Conservation (phyloP, 306 rosid genomes). For the Dryas drummondii region DNA sequence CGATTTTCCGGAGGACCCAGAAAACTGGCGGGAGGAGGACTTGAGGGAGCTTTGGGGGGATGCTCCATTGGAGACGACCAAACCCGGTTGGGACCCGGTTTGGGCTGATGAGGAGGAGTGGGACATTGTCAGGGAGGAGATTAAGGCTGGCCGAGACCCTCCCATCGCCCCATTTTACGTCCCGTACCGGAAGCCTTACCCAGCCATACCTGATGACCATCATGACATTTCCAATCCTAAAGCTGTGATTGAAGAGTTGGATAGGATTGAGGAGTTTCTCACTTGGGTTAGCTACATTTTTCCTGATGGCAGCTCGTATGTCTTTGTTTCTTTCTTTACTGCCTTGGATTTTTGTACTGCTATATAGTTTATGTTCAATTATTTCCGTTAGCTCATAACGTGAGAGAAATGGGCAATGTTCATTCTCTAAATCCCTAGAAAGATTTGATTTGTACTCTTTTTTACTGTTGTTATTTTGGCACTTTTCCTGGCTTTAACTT, state of each 20-base stretch:
- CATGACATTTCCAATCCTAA: conserved; percentile 48
- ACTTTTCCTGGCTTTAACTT: background rate
- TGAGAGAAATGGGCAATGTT: background rate
- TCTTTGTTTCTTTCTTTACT: conserved; percentile 5
- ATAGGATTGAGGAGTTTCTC: conserved; percentile 94
- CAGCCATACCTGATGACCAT: conserved; percentile 59
- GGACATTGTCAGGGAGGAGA: conserved; percentile 43
- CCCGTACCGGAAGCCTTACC: conserved; percentile 63
- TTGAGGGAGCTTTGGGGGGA: conserved; percentile 74
- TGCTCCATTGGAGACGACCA: conserved; percentile 43
- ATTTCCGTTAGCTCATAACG: background rate
- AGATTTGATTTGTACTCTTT: background rate
- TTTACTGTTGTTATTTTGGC: background rate
- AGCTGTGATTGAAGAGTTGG: conserved; percentile 72
- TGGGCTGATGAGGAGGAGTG: conserved; percentile 62
- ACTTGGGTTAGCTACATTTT: conserved; percentile 90
- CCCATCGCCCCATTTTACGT: conserved; percentile 80
- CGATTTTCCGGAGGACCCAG: conserved; percentile 70
- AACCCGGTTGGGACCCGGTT: conserved; percentile 90
- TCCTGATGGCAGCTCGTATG: conserved; percentile 84
- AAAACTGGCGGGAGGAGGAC: conserved; percentile 74
- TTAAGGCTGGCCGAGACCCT: conserved; percentile 50
- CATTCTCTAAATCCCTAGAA: background rate
- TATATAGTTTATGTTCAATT: background rate
- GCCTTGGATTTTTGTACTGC: background rate